A percentile compares a stretch with the other conserved stretches of the same genome.
Evolutionary conservation across 2,329 filamentous ascomycete genomes (phyloP).

Genomic region (Didymella arachidicola): DNA sequence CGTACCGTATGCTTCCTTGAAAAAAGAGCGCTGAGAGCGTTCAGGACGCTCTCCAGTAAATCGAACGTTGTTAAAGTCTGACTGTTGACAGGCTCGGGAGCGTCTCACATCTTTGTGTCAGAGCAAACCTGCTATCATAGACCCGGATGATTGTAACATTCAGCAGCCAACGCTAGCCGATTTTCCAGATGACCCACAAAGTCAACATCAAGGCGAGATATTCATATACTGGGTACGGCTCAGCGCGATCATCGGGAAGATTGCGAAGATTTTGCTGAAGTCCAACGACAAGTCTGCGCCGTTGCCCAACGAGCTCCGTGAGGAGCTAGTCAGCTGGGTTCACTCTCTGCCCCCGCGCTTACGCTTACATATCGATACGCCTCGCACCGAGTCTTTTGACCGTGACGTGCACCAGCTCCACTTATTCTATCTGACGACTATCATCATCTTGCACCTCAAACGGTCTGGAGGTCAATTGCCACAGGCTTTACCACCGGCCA

Average conservation of each 20-base stretch:
- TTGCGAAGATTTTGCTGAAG: background rate
- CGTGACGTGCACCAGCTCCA: constrained; percentile 33
- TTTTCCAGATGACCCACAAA: constrained; percentile 29
- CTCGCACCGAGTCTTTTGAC: background rate
- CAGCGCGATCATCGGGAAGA: constrained; percentile 34
- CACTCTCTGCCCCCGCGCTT: background rate
- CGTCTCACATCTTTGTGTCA: constrained; percentile 33
- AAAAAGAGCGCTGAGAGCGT: background rate
- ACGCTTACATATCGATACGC: background rate
- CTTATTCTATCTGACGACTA: constrained; percentile 34
- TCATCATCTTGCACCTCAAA: constrained; percentile 33
- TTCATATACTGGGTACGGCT: constrained; percentile 36
- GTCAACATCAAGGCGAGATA: constrained; percentile 34
- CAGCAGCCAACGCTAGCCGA: constrained; percentile 29
- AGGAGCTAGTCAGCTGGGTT: background rate
- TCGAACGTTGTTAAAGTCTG: background rate
- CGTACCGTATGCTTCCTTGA: background rate
- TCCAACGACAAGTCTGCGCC: background rate
- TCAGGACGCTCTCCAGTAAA: background rate
- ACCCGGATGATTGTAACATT: constrained; percentile 34
- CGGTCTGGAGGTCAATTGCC: constrained; percentile 32
- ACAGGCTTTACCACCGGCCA: constrained; percentile 33
- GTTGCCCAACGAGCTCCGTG: background rate
- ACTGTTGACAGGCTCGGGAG: constrained; percentile 27
- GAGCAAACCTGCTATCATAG: constrained; percentile 34